Base-by-base conservation (phyloP, 148 eudicot genomes). In the Rhododendron vialii region DNA sequence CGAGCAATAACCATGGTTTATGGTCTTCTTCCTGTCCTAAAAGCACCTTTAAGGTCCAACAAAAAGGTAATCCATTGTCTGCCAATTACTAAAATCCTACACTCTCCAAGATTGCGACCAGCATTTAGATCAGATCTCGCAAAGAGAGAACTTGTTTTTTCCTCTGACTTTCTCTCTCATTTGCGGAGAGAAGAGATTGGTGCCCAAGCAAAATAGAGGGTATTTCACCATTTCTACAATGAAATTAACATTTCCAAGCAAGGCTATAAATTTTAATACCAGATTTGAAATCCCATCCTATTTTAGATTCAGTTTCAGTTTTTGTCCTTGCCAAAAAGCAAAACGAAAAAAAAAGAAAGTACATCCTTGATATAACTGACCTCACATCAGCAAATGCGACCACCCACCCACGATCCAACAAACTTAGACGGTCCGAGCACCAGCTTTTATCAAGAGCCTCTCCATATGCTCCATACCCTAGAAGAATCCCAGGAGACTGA, bases 371-470 rank as follows among this genome's bases (percentile, higher is more conserved):
- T 13, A 38, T 47, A 84, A 86, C 94, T 51, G 83, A 97, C 99
- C 99, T 95, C 80, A 97, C 99, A 93, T 97, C 99, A 84, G 99
- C 98, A 93, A 94, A 94, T 82, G 96, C 98, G 36, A 97, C 87
- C 74, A 94, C 92, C 99, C 99, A 97, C 83, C 99, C 99, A 88
- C 96, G 96, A 87, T 94, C 95, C 86, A 97, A 97, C 89, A 97
- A 93, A 92, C 98, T 95, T 84, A 97, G 90, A 77, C 96, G 98
- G 80, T 95, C 98, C 30, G 96, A 80, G 82, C 93, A 91, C 96
- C 98, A 97, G 90, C 95, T 91, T 90, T 94, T 95, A 80, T 95
- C 98, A 50, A 97, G 87, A 76, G 81, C 91, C 90, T 97, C 98
- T 61, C 98, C 99, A 89, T 95, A 97, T 87, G 99, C 96, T 87